Conservation (phyloP, 1,139 yeast genomes). For the Magnusiomyces suaveolens region DNA sequence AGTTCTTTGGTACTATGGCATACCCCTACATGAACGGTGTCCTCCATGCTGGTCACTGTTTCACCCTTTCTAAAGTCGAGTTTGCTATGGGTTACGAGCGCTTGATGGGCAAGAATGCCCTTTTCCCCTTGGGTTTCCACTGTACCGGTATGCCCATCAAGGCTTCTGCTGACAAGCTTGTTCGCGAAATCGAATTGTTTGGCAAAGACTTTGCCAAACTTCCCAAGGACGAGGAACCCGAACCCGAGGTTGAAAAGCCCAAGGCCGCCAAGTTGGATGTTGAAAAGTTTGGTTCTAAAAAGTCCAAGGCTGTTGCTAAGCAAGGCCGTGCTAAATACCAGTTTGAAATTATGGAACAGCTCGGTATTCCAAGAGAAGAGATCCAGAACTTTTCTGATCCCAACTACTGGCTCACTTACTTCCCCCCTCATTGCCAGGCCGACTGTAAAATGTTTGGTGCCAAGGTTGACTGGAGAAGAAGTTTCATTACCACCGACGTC, state of each 20-base stretch:
- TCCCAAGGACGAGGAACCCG: conserved; percentile 46
- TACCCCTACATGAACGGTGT: conserved; percentile 99
- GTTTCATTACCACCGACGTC: conserved; percentile 87
- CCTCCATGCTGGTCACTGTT: conserved; percentile 94
- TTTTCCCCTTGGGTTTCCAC: conserved; percentile 96
- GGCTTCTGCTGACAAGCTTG: conserved; percentile 92
- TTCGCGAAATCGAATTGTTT: conserved; percentile 84
- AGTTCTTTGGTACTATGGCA: conserved; percentile 89
- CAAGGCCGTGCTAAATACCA: conserved; percentile 92
- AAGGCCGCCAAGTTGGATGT: conserved; percentile 54
- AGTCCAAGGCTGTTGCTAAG: conserved; percentile 87
- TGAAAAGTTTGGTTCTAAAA: conserved; percentile 84
- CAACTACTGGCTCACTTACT: conserved; percentile 74
- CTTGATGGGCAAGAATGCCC: conserved; percentile 85
- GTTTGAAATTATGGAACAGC: conserved; percentile 90
- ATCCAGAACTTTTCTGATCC: conserved; percentile 85
- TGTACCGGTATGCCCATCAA: conserved; percentile 99
- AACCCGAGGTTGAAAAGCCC: conserved; percentile 28
- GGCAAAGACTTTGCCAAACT: conserved; percentile 74
- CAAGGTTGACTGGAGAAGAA: conserved; percentile 97
- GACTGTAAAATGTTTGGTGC: conserved; percentile 84
- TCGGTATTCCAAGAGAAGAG: conserved; percentile 76
- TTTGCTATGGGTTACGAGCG: conserved; percentile 91
- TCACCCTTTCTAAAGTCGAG: conserved; percentile 91
- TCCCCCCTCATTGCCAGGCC: conserved; percentile 80